These are phyloP conservation scores for Vicia faba DNA, from an alignment of 306 rosid species.

Conservation along the genomic window DNA sequence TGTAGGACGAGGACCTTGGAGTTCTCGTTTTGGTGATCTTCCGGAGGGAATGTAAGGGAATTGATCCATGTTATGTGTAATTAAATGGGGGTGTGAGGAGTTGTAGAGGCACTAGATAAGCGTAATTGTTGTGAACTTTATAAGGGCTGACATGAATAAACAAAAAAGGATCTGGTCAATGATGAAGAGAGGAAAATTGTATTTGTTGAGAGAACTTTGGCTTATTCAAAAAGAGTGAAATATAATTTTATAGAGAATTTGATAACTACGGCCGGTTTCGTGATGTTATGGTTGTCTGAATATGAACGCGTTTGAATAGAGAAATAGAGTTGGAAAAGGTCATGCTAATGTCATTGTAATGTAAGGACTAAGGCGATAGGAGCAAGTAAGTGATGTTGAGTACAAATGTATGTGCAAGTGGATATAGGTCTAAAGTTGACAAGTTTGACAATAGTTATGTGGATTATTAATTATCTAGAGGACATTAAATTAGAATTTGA, in stretches of 20 bases:
- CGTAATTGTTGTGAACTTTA: slow-evolving; percentile 20
- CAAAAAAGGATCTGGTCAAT: slow-evolving; percentile 50
- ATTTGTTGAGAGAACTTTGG: slow-evolving; percentile 38
- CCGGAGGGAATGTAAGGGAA: slow-evolving; percentile 39
- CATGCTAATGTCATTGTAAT: slow-evolving; percentile 33
- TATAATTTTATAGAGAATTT: neutral
- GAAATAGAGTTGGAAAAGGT: slow-evolving; percentile 44
- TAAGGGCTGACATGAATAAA: slow-evolving; percentile 36
- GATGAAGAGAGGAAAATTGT: slow-evolving; percentile 18
- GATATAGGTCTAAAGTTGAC: slow-evolving; percentile 12
- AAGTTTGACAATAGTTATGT: slow-evolving; percentile 6
- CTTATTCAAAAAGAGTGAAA: slow-evolving; percentile 15
- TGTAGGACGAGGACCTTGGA: slow-evolving; percentile 79
- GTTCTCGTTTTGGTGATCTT: slow-evolving; percentile 70
- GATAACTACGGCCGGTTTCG: slow-evolving; percentile 60
- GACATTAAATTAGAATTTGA: neutral
- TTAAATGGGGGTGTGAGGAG: neutral
- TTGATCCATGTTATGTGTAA: slow-evolving; percentile 35
- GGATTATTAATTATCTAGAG: neutral
- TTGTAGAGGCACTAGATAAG: slow-evolving; percentile 15
- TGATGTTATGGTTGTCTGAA: slow-evolving; percentile 53
- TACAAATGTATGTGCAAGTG: slow-evolving; percentile 6
- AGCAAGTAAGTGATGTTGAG: slow-evolving; percentile 6
- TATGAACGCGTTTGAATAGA: slow-evolving; percentile 45
- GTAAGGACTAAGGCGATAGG: slow-evolving; percentile 21